Evolutionary conservation across 73 alveolate genomes (phyloP).

Genomic region (Tetrahymena borealis): DNA sequence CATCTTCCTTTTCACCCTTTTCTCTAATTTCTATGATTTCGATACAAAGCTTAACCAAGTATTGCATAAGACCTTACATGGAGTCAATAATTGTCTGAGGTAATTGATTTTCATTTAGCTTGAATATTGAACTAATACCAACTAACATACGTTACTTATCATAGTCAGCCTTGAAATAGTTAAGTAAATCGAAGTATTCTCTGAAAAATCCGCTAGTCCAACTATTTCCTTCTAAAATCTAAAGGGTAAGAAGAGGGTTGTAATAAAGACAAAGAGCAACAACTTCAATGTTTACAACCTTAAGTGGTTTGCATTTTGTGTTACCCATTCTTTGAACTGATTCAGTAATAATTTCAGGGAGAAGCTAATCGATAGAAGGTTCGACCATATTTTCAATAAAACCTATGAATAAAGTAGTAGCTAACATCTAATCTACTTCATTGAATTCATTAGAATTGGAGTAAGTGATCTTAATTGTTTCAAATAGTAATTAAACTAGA

Average conservation of each 20-base stretch:
- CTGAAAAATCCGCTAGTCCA: background rate
- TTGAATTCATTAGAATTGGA: constrained; percentile 29
- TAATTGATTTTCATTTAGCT: background rate
- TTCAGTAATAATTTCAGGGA: constrained; percentile 18
- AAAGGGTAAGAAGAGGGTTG: constrained; percentile 46
- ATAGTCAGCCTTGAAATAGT: background rate
- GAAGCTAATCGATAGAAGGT: constrained; percentile 43
- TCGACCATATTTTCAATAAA: constrained; percentile 56
- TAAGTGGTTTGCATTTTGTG: constrained; percentile 30
- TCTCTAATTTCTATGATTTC: background rate
- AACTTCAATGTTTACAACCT: constrained; percentile 47
- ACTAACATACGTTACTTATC: background rate
- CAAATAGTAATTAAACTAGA: constrained; percentile 23
- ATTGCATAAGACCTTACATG: background rate
- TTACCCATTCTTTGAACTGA: constrained; percentile 16
- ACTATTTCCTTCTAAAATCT: background rate
- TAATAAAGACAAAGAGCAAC: constrained; percentile 59
- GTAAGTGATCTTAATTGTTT: constrained; percentile 18
- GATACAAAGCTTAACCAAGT: background rate
- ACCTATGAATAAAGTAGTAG: constrained; percentile 45
- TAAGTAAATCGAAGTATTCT: background rate
- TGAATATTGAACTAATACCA: background rate
- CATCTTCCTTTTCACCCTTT: background rate
- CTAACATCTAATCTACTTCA: constrained; percentile 39
- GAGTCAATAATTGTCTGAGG: background rate